Evolutionary conservation across 1,139 yeast species (phyloP), one percentile per base, ranked within the genome.

Genomic region (Suhomyces kunorum): DNA sequence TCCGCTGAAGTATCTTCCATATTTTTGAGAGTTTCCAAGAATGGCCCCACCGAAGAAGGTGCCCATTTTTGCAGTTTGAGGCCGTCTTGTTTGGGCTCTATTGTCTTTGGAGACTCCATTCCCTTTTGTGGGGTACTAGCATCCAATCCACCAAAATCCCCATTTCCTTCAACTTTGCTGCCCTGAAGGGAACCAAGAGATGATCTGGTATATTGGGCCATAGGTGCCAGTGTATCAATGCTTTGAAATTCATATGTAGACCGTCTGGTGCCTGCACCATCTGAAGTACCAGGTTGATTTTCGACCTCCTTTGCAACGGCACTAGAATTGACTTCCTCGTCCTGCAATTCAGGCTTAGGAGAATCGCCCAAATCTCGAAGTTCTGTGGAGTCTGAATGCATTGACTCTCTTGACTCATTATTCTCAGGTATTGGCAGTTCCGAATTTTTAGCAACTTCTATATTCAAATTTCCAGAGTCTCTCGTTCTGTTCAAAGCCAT

Each of bases 21-120:
- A 38, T 66, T 68, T 16, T 54, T 56, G 16, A 73, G 50, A 22
- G 64, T 66, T 8, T 67, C 66, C 36, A 69, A 60, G 1, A 69
- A 58, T 8, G 39, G 43, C 20, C 38, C 28, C 11, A 50, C 35
- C 4, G 53, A 43, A 9, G 44, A 36, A 5, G 52, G 49, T 5
- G 35, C 34, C 56, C 56, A 52, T n/a, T 29, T 18, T 12, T 1
- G 59, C 59, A 8, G 59, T 55, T 11, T 16, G 9, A 9, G 14
- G 1, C 3, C 14, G 2, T 29, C 24, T 19, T 6, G 12, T 9
- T 17, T 29, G 15, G 8, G 6, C 42, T 56, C 33, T 24, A 14
- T 12, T 8, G 9, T 2, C 11, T 26, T 53, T 38, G n/a, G n/a
- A 16, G 8, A 8, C 42, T 56, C 33, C 26, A 14, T 12, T 8